Evolutionary conservation across 179 eudicot genomes (phyloP).

Genomic region (Gypsophila paniculata): DNA sequence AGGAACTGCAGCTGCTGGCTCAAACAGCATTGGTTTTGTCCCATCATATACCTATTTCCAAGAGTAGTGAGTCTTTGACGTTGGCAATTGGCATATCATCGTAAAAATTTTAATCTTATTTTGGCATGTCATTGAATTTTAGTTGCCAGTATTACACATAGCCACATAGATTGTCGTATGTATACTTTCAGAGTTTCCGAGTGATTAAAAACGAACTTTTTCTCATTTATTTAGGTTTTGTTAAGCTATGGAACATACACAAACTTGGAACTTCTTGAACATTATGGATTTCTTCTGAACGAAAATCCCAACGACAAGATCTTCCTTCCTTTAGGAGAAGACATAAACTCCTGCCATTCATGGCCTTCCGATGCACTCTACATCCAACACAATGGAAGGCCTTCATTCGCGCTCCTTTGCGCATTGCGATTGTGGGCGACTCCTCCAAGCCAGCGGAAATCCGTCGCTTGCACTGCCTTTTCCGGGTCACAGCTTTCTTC

Average conservation of each 20-base stretch:
- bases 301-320: slow-evolving; percentile 81
- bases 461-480: slow-evolving; percentile 47
- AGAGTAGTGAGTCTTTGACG: too few relatives aligned
- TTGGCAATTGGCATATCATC: too few relatives aligned
- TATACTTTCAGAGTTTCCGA: not conserved
- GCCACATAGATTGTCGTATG: not conserved
- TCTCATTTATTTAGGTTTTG: slow-evolving; percentile 56
- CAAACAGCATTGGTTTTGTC: too few relatives aligned
- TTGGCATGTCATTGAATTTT: not conserved
- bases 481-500: slow-evolving; percentile 61
- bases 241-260: slow-evolving; percentile 92
- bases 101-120: not conserved
- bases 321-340: slow-evolving; percentile 55
- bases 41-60: not conserved
- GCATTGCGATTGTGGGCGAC: slow-evolving; percentile 72
- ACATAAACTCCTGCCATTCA: slow-evolving; percentile 48
- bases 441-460: slow-evolving; percentile 54
- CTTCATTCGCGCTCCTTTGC: slow-evolving; percentile 68
- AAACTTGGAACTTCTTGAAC: slow-evolving; percentile 96
- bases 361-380: slow-evolving; percentile 70
- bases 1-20: too few relatives aligned
- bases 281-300: slow-evolving; percentile 76
- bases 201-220: not conserved
- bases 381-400: slow-evolving; percentile 65
- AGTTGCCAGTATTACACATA: not conserved